phyloP scores from a whole-genome alignment of 257 asterid species.

The Perilla frutescens region DNA sequence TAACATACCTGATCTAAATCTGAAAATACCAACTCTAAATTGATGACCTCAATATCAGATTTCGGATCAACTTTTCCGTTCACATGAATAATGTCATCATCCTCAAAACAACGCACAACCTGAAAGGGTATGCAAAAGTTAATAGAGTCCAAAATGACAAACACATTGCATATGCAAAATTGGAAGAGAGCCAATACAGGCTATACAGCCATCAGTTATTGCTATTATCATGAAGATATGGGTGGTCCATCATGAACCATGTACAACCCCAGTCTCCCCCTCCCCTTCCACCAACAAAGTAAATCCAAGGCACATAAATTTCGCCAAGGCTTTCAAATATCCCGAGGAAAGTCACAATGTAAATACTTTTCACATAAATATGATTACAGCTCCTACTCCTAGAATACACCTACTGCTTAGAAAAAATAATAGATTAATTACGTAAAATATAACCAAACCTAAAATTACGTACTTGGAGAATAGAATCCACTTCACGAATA shows the following conservation, averaged over 20 bases:
- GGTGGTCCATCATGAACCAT: slow-evolving; percentile 16
- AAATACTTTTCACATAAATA: not conserved
- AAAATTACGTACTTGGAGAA: slow-evolving; percentile 74
- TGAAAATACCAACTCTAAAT: slow-evolving; percentile 88
- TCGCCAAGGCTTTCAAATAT: slow-evolving; percentile 5
- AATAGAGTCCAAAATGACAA: slow-evolving; percentile 19
- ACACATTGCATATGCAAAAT: not conserved
- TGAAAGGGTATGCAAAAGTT: slow-evolving; percentile 34
- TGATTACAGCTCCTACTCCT: not conserved
- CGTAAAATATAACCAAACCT: not conserved
- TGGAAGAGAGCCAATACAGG: slow-evolving; percentile 17
- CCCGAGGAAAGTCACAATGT: not conserved
- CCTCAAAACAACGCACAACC: slow-evolving; percentile 99
- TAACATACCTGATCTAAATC: slow-evolving; percentile 92
- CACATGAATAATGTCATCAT: slow-evolving; percentile 96
- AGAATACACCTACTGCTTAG: not conserved
- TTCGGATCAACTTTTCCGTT: slow-evolving; percentile 91
- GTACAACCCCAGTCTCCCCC: not conserved
- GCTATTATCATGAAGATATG: slow-evolving; percentile 23
- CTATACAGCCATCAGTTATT: slow-evolving; percentile 13
- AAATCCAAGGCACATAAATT: not conserved
- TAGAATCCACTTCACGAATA: slow-evolving; percentile 96
- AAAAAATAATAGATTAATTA: slow-evolving; percentile 15
- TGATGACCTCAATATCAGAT: slow-evolving; percentile 91
- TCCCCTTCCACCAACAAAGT: not conserved